Base-by-base conservation (phyloP, 1,139 yeast species). In the Pichia sp. region DNA sequence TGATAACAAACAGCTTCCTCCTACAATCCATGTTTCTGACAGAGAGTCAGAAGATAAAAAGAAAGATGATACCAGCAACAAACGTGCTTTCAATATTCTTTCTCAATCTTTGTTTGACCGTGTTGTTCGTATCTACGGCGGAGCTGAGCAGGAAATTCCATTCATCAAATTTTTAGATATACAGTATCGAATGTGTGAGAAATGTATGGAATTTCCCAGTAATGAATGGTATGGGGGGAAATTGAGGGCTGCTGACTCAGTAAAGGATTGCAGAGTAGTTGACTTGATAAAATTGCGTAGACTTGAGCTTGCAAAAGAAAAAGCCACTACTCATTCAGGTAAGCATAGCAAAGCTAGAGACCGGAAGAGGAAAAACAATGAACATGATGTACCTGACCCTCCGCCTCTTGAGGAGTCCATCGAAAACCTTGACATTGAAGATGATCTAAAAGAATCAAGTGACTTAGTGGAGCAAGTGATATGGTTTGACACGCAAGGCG, bases 401-500 rank as follows among this genome's bases (percentile, higher is more conserved):
- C 15, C 40, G 13, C 10, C 38, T 6, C 10, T 48, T 8, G 13
- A 44, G 6, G 26, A 32, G 10, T 4, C 29, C n/a, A 1, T 34
- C 38, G 38, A 45, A 19, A 34, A 19, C 6, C 15, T 50, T 10
- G 43, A 51, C 3, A 36, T 29, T 29, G 49, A 48, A 13, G 50
- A 40, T 29, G 26, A 11, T 26, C 3, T 15, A 6, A 54, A 54
- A 26, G 52, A 32, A 11, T 23, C 26, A 30, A 23, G 34, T 8
- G 55, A 56, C 50, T 45, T 54, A 13, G 26, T 44, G 4, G 59
- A 56, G 41, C 57, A 54, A 32, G 45, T 54, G 1, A 72, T 90
- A 1, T 92, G 97, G 96, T 84, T 85, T 62, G 98, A 92, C 64
- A 92, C 98, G 0, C 95, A 89, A 68, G 95, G 95, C n/a, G 96